These are phyloP conservation scores for Tagetes patula DNA, from an alignment of 129 eudicot genomes.

Conservation along the genomic window DNA sequence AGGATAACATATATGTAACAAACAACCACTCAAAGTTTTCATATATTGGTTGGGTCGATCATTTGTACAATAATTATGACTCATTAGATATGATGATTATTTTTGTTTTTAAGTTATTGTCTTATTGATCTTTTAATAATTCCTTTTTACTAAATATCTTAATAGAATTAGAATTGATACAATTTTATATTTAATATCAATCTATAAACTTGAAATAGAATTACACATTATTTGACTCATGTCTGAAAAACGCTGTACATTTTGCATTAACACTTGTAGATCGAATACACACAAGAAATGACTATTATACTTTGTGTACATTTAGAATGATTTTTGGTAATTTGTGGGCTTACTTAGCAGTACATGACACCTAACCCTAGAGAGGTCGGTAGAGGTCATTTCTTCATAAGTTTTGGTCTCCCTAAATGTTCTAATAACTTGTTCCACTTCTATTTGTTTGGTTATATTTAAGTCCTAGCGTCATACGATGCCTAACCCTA, in stretches of 20 bases:
- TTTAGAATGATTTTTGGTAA: not conserved
- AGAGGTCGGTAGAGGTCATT: not conserved
- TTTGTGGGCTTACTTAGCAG: not conserved
- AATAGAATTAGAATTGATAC: not conserved
- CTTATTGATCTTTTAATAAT: not conserved
- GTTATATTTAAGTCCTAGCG: not conserved
- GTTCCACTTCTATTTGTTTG: constrained; percentile 12
- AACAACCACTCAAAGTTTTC: constrained; percentile 16
- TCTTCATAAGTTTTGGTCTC: not conserved
- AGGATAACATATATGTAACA: constrained; percentile 2
- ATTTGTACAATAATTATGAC: constrained; percentile 5
- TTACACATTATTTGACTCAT: no score
- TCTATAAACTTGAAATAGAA: no score
- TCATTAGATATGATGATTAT: not conserved
- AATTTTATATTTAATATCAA: not conserved
- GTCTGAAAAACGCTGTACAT: no score
- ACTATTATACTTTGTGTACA: not conserved
- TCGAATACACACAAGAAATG: not conserved
- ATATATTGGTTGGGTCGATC: constrained; percentile 12
- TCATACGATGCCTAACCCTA: no score
- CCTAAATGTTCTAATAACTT: not conserved
- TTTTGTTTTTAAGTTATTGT: constrained; percentile 13
- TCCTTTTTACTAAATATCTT: not conserved
- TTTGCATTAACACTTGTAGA: no score
- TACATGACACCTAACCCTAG: constrained; percentile 3